A percentile compares a stretch with the other conserved stretches of the same genome.
Conservation (phyloP, 108 stramenopile species). For the Mediolabrus comicus region DNA sequence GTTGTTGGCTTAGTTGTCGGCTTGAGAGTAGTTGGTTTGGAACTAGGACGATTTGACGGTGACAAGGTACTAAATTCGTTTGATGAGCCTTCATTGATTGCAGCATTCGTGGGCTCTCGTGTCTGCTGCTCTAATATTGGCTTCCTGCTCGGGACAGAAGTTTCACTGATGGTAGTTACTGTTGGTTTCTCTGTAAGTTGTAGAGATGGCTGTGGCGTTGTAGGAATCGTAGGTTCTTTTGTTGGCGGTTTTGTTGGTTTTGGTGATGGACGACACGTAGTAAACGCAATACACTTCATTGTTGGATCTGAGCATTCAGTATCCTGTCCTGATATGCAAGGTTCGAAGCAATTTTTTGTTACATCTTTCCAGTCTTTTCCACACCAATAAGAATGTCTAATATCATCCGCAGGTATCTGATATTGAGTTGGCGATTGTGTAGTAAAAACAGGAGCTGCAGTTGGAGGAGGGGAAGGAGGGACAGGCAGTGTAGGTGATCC, state of each 20-base stretch:
- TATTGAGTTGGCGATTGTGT: background rate
- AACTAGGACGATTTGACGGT: background rate
- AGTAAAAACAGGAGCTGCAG: conserved; percentile 9
- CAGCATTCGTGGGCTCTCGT: background rate
- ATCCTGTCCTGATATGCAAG: conserved; percentile 32
- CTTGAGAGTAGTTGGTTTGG: conserved; percentile 6
- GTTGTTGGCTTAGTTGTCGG: background rate
- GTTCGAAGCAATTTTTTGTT: conserved; percentile 14
- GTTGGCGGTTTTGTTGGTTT: background rate
- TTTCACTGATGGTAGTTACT: background rate
- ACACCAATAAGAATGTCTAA: conserved; percentile 45
- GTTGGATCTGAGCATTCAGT: conserved; percentile 24
- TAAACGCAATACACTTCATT: conserved; percentile 29
- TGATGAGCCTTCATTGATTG: background rate
- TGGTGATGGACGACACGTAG: conserved; percentile 25
- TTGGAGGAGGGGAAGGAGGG: conserved; percentile 1
- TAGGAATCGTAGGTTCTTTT: background rate
- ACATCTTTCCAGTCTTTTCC: conserved; percentile 41
- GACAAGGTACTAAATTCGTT: background rate
- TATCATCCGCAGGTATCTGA: conserved; percentile 30
- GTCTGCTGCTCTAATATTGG: background rate
- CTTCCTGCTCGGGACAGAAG: background rate
- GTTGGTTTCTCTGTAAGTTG: background rate
- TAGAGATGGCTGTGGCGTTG: background rate
- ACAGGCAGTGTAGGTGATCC: conserved; percentile 12